Evolutionary conservation across 305 asterid genomes (phyloP).

Genomic region (Plantago rigida): DNA sequence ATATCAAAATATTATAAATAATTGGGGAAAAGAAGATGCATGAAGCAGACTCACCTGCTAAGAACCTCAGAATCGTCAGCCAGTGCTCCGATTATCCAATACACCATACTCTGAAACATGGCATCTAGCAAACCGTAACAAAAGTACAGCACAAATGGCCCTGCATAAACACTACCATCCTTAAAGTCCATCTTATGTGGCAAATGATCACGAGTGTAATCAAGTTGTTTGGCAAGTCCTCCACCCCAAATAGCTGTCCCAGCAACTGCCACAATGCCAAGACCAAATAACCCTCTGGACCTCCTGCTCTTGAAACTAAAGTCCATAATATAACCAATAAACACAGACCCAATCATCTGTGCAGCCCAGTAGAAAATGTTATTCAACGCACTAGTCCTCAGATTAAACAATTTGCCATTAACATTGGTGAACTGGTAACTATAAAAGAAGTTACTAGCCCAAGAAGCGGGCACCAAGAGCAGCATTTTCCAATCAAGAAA

Average conservation of each 20-base stretch:
- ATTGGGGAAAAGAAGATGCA: neutral
- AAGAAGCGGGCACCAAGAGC: slow-evolving; percentile 72
- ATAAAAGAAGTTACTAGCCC: slow-evolving; percentile 86
- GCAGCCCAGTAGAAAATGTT: slow-evolving; percentile 90
- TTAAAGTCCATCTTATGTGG: slow-evolving; percentile 51
- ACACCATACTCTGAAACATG: slow-evolving; percentile 90
- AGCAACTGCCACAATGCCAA: slow-evolving; percentile 49
- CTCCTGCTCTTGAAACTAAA: slow-evolving; percentile 72
- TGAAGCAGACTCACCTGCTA: slow-evolving; percentile 45
- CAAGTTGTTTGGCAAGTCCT: slow-evolving; percentile 68
- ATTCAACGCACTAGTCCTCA: slow-evolving; percentile 76
- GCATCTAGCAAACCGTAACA: slow-evolving; percentile 86
- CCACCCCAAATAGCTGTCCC: slow-evolving; percentile 86
- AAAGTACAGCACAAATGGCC: slow-evolving; percentile 75
- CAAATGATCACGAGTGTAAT: slow-evolving; percentile 37
- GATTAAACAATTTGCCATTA: slow-evolving; percentile 58
- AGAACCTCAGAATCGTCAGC: slow-evolving; percentile 85
- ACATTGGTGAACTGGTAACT: slow-evolving; percentile 84
- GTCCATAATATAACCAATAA: slow-evolving; percentile 70
- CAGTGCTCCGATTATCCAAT: slow-evolving; percentile 79
- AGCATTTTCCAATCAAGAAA: slow-evolving; percentile 78
- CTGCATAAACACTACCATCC: slow-evolving; percentile 61
- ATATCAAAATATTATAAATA: neutral
- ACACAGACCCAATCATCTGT: slow-evolving; percentile 78
- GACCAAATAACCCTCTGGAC: slow-evolving; percentile 61